Evolutionary conservation across 2,329 filamentous ascomycete species (phyloP), one percentile per base, ranked within the genome.

Genomic region (Alternaria dauci): DNA sequence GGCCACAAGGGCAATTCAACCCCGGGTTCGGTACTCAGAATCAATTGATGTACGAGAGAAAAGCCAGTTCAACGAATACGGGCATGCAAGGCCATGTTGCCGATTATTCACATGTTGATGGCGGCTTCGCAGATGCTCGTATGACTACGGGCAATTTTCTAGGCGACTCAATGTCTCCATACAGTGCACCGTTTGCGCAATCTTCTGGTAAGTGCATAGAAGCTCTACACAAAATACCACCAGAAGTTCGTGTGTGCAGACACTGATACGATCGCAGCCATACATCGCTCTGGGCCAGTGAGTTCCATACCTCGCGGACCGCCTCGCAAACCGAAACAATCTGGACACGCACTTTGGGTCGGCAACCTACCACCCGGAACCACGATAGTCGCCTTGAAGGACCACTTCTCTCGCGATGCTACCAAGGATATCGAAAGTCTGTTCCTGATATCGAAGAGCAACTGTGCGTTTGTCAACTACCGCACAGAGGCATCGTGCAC

Each of bases 401-500:
- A 95, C 61, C 92, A 97, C 75, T 95, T 97, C 59, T 96, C 92
- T 62, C 88, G 87, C 64, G 90, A 94, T 66, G 89, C 92, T 0
- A 86, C 85, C 0, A 87, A 84, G 42, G 86, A 93, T 1, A 87
- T 98, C 23, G 91, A 97, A 75, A 97, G 93, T 47, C 82, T 98
- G 0, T 97, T 98, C 68, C 82, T 98, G 36, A 98, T 98, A 41
- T 94, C 94, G 0, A 97, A 97, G 78, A 97, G 94, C 76, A 97
- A 97, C 75, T 98, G 94, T 73, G 94, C 94, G 0, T 98, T 98
- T 81, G 93, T 96, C 66, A 98, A 98, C 74, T 98, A 96, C 77
- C 91, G 89, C 64, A 91, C 92, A 52, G 93, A 97, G 71, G 81
- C 83, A 3, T 88, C 88, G 5, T 97, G 93, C 74, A 81, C 86